These are phyloP conservation scores for Ganoderma lucidum DNA, from an alignment of 1,284 basidiomycete genomes.

Conservation along the genomic window DNA sequence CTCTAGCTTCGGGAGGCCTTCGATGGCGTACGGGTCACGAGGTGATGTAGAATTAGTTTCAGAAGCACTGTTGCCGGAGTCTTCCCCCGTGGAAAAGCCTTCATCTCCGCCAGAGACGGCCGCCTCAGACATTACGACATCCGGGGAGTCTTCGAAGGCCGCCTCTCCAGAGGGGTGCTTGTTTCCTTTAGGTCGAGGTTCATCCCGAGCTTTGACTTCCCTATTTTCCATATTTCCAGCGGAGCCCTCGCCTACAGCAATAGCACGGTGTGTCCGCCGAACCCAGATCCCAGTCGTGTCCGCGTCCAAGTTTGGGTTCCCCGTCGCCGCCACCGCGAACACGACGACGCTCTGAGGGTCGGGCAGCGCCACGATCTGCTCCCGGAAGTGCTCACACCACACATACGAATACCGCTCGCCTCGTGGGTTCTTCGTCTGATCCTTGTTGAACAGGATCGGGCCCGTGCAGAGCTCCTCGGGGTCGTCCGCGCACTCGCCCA, in stretches of 20 bases:
- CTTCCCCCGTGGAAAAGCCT: background rate
- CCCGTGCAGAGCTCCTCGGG: conserved; percentile 19
- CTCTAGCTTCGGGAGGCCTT: conserved; percentile 40
- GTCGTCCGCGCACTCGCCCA: conserved; percentile 16
- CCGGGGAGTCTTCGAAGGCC: background rate
- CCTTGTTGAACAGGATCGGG: conserved; percentile 12
- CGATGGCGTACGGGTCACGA: conserved; percentile 14
- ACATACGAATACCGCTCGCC: conserved; percentile 19
- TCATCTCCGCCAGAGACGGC: background rate
- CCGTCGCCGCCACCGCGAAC: conserved; percentile 1
- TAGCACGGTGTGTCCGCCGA: background rate
- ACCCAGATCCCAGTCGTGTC: conserved; percentile 10
- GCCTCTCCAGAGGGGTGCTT: background rate
- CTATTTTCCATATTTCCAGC: background rate
- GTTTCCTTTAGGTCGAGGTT: background rate
- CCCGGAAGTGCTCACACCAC: conserved; percentile 29
- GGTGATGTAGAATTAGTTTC: background rate
- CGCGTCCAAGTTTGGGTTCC: background rate
- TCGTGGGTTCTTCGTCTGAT: background rate
- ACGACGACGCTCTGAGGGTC: background rate
- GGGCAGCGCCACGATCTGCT: background rate
- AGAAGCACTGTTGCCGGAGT: background rate
- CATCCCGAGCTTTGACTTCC: background rate
- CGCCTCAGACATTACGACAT: background rate
- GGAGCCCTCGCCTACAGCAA: background rate